Evolutionary conservation across 805 yeast genomes (phyloP), one percentile per base, ranked within the genome.

Genomic region (Wickerhamomyces xylosicus): DNA sequence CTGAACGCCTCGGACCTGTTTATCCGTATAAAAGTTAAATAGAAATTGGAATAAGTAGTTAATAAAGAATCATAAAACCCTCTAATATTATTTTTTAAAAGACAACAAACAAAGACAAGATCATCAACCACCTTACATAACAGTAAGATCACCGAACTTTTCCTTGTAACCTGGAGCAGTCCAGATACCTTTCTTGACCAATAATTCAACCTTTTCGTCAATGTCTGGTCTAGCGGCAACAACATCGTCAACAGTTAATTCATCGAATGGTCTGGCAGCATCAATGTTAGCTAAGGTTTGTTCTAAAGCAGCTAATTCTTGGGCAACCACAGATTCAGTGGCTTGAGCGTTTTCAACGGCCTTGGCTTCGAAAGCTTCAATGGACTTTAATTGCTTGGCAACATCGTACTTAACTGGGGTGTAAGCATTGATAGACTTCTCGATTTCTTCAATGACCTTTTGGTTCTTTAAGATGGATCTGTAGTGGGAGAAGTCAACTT

Each of bases 91-190:
- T n/a, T n/a, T n/a, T n/a, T n/a, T 13, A 9, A 13, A 13, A 11
- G 14, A 9, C 4, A 10, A 25, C 8, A 10, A 25, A 25, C 14
- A 25, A 25, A 21, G 25, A 21, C 6, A 21, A 21, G 25, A 10
- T 13, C 8, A 7, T n/a, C 9, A 25, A 25, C 9, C 29, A 8
- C 31, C 35, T 40, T 53, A 68, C 97, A 90, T 92, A 64, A 87
- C 86, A 58, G 90, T 86, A 69, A 90, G 77, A 64, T 84, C 85
- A 67, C 97, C 97, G 66, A 92, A 92, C 79, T 89, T 92, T 69
- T 92, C 97, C 69, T 84, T 80, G 80, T 92, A 92, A 57, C 96
- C 95, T 57, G 97, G 97, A 54, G 89, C 95, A 60, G 85, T 85
- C 94, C 95, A 89, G 73, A 84, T 84, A 68, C 96, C 95, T 74